phyloP scores from a whole-genome alignment of 1,284 basidiomycete genomes.

The Boletellus deceptivus region DNA sequence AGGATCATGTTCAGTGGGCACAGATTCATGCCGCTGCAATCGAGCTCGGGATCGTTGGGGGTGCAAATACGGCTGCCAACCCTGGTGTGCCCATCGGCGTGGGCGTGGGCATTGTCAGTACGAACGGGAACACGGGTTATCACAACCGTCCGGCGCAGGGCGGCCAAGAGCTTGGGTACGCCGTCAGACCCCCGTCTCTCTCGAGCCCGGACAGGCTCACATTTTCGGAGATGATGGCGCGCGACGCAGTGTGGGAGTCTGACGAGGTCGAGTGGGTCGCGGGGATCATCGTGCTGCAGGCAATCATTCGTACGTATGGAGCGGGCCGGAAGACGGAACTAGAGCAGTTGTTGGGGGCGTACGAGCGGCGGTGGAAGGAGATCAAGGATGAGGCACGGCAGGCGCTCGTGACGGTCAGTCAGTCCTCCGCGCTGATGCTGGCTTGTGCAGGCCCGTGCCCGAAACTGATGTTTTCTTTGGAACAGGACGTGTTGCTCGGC shows the following conservation, averaged over 20 bases:
- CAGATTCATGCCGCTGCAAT: conserved; percentile 58
- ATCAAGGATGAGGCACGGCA: conserved; percentile 61
- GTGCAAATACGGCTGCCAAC: background rate
- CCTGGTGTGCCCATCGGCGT: background rate
- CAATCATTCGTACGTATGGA: conserved; percentile 49
- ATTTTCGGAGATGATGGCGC: conserved; percentile 54
- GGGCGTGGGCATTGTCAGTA: conserved; percentile 1
- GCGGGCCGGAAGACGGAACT: conserved; percentile 46
- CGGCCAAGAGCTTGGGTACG: conserved; percentile 16
- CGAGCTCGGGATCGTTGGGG: conserved; percentile 44
- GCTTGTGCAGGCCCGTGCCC: background rate
- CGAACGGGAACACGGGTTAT: conserved; percentile 12
- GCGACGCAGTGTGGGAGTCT: conserved; percentile 57
- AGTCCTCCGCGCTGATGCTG: background rate
- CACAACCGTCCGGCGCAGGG: conserved; percentile 14
- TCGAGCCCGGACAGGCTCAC: conserved; percentile 14
- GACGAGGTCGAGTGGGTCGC: conserved; percentile 66
- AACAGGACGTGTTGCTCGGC: conserved; percentile 45
- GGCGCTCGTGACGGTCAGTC: conserved; percentile 49
- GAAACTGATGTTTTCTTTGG: conserved; percentile 1
- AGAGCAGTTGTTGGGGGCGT: conserved; percentile 47
- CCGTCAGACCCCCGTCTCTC: background rate
- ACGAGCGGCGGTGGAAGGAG: conserved; percentile 61
- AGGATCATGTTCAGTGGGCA: conserved; percentile 60
- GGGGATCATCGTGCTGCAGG: conserved; percentile 51